A percentile compares a stretch with the other conserved stretches of the same genome.
These are phyloP conservation scores for Chalciporus pseudorubinellus DNA, from an alignment of 768 basidiomycete genomes.

Conservation along the genomic window DNA sequence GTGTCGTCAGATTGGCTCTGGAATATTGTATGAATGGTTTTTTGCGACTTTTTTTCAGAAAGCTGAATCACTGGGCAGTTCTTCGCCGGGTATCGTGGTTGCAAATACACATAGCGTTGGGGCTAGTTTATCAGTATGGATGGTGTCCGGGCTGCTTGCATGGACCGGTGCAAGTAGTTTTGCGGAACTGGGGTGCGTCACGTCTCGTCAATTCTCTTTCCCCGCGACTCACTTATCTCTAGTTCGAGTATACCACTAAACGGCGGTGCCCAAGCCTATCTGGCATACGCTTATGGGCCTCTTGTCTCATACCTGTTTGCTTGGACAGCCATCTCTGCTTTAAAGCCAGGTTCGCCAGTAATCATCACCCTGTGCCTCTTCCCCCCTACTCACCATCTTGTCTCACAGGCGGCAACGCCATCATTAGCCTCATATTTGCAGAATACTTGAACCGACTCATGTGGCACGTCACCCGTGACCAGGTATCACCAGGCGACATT, in stretches of 20 bases:
- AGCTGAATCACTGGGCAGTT: constrained; percentile 43
- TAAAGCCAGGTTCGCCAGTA: constrained; percentile 67
- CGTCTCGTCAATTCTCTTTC: background rate
- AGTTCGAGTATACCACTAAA: constrained; percentile 38
- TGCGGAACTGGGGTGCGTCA: constrained; percentile 80
- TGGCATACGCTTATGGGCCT: constrained; percentile 86
- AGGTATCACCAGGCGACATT: constrained; percentile 72
- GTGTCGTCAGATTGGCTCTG: constrained; percentile 71
- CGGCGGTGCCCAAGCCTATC: constrained; percentile 71
- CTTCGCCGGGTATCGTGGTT: constrained; percentile 89
- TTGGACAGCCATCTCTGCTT: constrained; percentile 89
- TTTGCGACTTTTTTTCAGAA: background rate
- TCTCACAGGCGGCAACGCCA: constrained; percentile 64
- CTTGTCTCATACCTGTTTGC: constrained; percentile 88
- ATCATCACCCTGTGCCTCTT: background rate
- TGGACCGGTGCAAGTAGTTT: constrained; percentile 98
- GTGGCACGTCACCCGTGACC: constrained; percentile 68
- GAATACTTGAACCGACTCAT: constrained; percentile 92
- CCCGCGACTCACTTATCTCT: background rate
- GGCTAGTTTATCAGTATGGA: constrained; percentile 84
- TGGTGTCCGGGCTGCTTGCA: constrained; percentile 75
- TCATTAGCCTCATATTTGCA: constrained; percentile 84
- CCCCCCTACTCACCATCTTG: constrained; percentile 1
- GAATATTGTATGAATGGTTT: constrained; percentile 76
- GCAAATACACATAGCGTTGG: constrained; percentile 89